A percentile compares a stretch with the other conserved stretches of the same genome.
These are phyloP conservation scores for Oryza punctata DNA, from an alignment of 176 grass and related monocot genomes.

Conservation along the genomic window DNA sequence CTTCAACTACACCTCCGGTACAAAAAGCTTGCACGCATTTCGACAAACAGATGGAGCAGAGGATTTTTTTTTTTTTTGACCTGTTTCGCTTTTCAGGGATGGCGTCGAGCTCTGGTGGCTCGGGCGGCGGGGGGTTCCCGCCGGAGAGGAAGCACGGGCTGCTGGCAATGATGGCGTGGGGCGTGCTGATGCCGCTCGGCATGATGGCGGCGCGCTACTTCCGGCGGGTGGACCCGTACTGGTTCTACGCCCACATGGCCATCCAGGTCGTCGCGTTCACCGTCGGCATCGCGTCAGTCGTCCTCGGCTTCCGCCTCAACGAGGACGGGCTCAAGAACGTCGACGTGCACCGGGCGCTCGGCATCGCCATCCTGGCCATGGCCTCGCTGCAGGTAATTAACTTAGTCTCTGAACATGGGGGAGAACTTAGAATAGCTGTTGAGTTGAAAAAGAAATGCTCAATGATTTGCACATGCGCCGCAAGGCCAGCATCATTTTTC, in stretches of 20 bases:
- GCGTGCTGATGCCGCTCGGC: slow-evolving; percentile 75
- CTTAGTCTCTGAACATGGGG: background rate
- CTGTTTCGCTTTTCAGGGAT: slow-evolving; percentile 3
- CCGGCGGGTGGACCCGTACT: slow-evolving; percentile 62
- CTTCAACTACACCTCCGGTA: slow-evolving; percentile 68
- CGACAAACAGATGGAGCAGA: background rate
- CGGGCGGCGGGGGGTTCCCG: slow-evolving; percentile 1
- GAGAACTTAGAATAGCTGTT: background rate
- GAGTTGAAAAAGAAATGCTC: background rate
- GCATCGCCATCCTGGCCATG: slow-evolving; percentile 60
- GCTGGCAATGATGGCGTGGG: slow-evolving; percentile 73
- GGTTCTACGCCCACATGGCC: slow-evolving; percentile 78
- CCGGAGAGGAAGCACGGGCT: slow-evolving; percentile 56
- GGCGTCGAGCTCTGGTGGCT: background rate
- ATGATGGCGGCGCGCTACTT: slow-evolving; percentile 73
- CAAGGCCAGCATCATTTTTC: background rate
- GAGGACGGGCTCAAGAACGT: slow-evolving; percentile 50
- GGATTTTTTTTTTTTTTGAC: background rate
- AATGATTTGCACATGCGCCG: slow-evolving; percentile 8
- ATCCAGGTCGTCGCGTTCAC: slow-evolving; percentile 56
- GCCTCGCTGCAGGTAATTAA: slow-evolving; percentile 71
- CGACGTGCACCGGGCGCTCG: slow-evolving; percentile 65
- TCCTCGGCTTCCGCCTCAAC: slow-evolving; percentile 68
- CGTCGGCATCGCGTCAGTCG: slow-evolving; percentile 50
- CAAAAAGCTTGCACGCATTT: background rate